Evolutionary conservation across 164 flowering plant genomes (phyloP).

Genomic region (Stephania japonica): DNA sequence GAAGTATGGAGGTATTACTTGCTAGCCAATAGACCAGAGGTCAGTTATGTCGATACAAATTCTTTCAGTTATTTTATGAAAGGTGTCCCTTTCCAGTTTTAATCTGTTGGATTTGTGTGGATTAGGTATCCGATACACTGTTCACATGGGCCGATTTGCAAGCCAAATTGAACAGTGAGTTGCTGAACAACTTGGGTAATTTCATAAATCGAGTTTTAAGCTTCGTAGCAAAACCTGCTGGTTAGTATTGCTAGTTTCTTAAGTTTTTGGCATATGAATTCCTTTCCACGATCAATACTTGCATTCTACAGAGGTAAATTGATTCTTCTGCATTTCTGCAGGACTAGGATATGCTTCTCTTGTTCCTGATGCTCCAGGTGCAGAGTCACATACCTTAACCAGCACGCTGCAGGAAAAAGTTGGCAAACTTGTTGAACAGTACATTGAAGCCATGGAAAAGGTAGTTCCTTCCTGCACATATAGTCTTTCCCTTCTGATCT

Average conservation of each 20-base stretch:
- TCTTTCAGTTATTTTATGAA: background rate
- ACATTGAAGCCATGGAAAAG: constrained; percentile 93
- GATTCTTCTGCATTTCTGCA: constrained; percentile 19
- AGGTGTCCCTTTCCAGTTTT: background rate
- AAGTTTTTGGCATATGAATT: background rate
- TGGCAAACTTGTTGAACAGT: constrained; percentile 58
- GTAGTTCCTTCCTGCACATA: constrained; percentile 25
- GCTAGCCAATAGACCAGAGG: constrained; percentile 95
- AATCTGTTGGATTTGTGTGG: constrained; percentile 1
- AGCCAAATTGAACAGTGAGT: constrained; percentile 80
- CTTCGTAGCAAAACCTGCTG: constrained; percentile 84
- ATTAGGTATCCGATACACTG: constrained; percentile 79
- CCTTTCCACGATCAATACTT: background rate
- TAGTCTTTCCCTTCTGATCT: too few relatives aligned
- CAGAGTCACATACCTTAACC: constrained; percentile 61
- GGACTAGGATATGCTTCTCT: constrained; percentile 68
- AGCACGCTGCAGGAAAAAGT: constrained; percentile 57
- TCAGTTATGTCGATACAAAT: constrained; percentile 13
- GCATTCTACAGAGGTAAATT: background rate
- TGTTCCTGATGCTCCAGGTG: constrained; percentile 70
- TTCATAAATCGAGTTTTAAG: constrained; percentile 84
- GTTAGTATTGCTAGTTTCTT: constrained; percentile 27
- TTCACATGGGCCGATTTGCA: constrained; percentile 90
- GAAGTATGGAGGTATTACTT: constrained; percentile 98
- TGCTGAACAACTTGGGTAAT: constrained; percentile 85